Evolutionary conservation across 805 yeast genomes (phyloP).

Genomic region (Metschnikowia cerradonensis): DNA sequence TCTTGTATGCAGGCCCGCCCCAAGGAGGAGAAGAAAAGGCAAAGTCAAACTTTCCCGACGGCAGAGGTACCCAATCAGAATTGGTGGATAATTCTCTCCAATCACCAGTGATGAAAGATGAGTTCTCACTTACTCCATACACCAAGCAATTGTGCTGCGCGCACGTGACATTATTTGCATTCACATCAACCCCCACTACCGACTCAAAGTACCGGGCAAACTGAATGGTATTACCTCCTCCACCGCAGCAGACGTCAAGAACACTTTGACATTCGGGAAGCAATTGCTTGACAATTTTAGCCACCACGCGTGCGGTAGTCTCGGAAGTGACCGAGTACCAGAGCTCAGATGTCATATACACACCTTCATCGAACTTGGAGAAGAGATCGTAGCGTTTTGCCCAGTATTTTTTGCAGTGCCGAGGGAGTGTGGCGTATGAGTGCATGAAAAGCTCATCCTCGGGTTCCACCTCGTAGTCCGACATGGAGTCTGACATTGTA

Average conservation of each 20-base stretch:
- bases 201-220: constrained; percentile 55
- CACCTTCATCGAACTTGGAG: constrained; percentile 60
- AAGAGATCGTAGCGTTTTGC: constrained; percentile 56
- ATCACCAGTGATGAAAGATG: constrained; percentile 49
- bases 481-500: not conserved
- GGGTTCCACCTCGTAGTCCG: constrained; percentile 13
- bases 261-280: constrained; percentile 46
- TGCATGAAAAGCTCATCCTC: constrained; percentile 36
- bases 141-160: constrained; percentile 61
- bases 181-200: constrained; percentile 62
- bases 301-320: constrained; percentile 55
- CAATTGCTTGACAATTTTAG: constrained; percentile 49
- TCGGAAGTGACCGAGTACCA: constrained; percentile 94
- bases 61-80: constrained; percentile 32
- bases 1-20: constrained; percentile 71
- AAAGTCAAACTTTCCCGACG: constrained; percentile 40
- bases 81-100: constrained; percentile 36
- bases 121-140: constrained; percentile 53
- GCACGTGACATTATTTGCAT: constrained; percentile 58
- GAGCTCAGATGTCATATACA: constrained; percentile 63
- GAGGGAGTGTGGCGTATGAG: constrained; percentile 37
- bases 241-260: constrained; percentile 79
- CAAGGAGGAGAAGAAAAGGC: constrained; percentile 82
- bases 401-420: constrained; percentile 54
- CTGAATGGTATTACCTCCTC: constrained; percentile 83